phyloP scores from a whole-genome alignment of 2,329 filamentous ascomycete genomes.

The Exophiala dermatitidis region DNA sequence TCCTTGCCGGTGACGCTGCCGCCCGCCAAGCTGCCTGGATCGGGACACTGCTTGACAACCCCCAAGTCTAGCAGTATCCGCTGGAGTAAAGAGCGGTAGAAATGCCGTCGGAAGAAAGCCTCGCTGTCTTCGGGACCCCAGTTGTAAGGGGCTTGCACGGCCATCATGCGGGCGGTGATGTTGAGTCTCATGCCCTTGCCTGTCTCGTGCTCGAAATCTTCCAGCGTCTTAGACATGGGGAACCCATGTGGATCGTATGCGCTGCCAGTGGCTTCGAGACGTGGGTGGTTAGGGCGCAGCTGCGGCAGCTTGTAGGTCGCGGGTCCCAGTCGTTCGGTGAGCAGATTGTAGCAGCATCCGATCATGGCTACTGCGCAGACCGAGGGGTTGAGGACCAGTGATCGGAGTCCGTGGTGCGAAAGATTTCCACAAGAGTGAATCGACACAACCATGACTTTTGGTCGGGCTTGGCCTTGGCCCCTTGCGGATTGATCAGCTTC shows the following conservation, averaged over 20 bases:
- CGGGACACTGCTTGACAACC: constrained; percentile 54
- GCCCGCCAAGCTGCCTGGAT: constrained; percentile 25
- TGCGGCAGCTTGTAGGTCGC: constrained; percentile 78
- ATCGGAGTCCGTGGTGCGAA: constrained; percentile 87
- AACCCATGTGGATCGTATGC: constrained; percentile 86
- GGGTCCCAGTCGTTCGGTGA: constrained; percentile 82
- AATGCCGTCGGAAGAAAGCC: constrained; percentile 84
- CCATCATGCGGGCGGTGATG: constrained; percentile 97
- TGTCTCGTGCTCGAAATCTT: constrained; percentile 43
- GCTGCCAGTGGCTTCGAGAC: constrained; percentile 60
- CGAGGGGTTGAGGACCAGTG: constrained; percentile 71
- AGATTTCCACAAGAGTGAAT: constrained; percentile 97
- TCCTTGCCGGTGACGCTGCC: constrained; percentile 23
- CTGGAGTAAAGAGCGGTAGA: constrained; percentile 84
- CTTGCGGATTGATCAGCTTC: neutral
- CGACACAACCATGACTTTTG: constrained; percentile 67
- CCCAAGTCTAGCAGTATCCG: constrained; percentile 83
- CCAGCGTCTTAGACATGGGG: constrained; percentile 73
- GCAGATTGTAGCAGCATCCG: constrained; percentile 94
- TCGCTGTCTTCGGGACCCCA: constrained; percentile 79
- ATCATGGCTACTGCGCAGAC: constrained; percentile 91
- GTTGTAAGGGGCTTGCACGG: constrained; percentile 87
- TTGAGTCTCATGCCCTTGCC: constrained; percentile 69
- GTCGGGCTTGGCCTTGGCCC: neutral
- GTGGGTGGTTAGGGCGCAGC: constrained; percentile 65